phyloP scores from a whole-genome alignment of 2,329 filamentous ascomycete species.

The Boeremia lycopersici region DNA sequence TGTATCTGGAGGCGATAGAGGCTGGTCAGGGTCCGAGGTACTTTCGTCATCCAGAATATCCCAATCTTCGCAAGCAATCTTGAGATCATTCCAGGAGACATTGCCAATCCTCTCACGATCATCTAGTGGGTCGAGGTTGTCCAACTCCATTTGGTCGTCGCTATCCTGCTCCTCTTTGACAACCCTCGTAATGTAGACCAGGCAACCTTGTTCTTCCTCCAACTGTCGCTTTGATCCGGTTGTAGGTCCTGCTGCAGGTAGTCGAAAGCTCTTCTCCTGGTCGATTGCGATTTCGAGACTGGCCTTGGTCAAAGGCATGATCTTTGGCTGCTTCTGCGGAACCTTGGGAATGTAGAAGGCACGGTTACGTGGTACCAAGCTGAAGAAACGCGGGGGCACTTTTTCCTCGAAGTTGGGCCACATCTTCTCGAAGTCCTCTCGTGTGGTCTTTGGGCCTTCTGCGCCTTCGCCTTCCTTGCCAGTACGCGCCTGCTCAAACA shows the following conservation, averaged over 20 bases:
- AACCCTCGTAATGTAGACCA: slow-evolving; percentile 53
- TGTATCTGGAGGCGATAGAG: slow-evolving; percentile 35
- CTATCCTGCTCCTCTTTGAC: slow-evolving; percentile 53
- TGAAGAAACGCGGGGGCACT: slow-evolving; percentile 76
- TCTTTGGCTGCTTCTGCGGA: slow-evolving; percentile 78
- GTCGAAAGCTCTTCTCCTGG: slow-evolving; percentile 82
- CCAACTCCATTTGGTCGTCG: slow-evolving; percentile 53
- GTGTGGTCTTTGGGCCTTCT: slow-evolving; percentile 68
- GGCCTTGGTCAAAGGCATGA: slow-evolving; percentile 84
- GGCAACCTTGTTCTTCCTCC: slow-evolving; percentile 61
- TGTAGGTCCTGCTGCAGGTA: slow-evolving; percentile 61
- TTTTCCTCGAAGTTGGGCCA: slow-evolving; percentile 83
- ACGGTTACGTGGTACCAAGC: slow-evolving; percentile 80
- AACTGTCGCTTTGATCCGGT: slow-evolving; percentile 55
- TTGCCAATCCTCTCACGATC: slow-evolving; percentile 73
- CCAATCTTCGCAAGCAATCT: slow-evolving; percentile 88
- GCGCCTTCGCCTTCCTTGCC: slow-evolving; percentile 58
- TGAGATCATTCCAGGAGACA: slow-evolving; percentile 78
- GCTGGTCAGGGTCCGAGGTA: slow-evolving; percentile 38
- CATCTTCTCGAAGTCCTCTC: slow-evolving; percentile 77
- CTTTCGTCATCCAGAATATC: slow-evolving; percentile 58
- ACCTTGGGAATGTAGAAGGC: slow-evolving; percentile 80
- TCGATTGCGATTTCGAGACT: slow-evolving; percentile 85
- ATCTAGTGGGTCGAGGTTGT: slow-evolving; percentile 58
- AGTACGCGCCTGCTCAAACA: slow-evolving; percentile 38